Evolutionary conservation across 176 grass and related monocot species (phyloP), one percentile per base, ranked within the genome.

Genomic region (Rhipidocladum racemiflorum): DNA sequence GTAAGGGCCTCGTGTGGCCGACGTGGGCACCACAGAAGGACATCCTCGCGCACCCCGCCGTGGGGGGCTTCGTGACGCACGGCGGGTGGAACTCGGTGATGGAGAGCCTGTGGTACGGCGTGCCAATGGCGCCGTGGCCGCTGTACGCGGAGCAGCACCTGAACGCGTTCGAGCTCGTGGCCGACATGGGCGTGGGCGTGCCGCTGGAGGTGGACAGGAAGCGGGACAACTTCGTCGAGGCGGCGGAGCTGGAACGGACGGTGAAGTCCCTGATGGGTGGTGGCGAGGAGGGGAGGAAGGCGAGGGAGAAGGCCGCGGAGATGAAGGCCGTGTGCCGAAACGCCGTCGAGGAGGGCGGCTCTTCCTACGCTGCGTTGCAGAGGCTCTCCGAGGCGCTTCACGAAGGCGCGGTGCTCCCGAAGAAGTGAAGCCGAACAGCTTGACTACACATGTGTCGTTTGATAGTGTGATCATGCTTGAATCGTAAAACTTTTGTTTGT

Each of bases 61-160:
- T 83, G 27, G 88, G 88, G 2, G 84, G 88, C 0, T 87, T 90
- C 84, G 88, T 90, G 80, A 90, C 88, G 61, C 88, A 90, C 75
- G 49, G 88, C 75, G 88, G 88, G 0, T 90, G 88, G 81, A 88
- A 91, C 85, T 88, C 89, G 62, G 85, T 87, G 71, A 71, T 91
- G 64, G 85, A 88, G 81, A 81, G 85, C 81, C 89, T 91, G 38
- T 87, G 85, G 89, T 32, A 81, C 89, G 85, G 89, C 85, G 29
- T 91, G 45, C 81, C 88, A 0, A 89, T 91, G 86, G 76, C n/a
- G 49, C 82, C 82, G 3, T 91, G 86, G 86, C 82, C 89, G 4
- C 43, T 89, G 25, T 92, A 92, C 83, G 90, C 90, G 10, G 90
- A 92, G 67, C 90, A 92, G 77, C 90, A 90, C 84, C 85, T 87